A percentile compares a stretch with the other conserved stretches of the same genome.
These are phyloP conservation scores for Suillus cothurnatus DNA, from an alignment of 768 basidiomycete genomes.

Conservation along the genomic window DNA sequence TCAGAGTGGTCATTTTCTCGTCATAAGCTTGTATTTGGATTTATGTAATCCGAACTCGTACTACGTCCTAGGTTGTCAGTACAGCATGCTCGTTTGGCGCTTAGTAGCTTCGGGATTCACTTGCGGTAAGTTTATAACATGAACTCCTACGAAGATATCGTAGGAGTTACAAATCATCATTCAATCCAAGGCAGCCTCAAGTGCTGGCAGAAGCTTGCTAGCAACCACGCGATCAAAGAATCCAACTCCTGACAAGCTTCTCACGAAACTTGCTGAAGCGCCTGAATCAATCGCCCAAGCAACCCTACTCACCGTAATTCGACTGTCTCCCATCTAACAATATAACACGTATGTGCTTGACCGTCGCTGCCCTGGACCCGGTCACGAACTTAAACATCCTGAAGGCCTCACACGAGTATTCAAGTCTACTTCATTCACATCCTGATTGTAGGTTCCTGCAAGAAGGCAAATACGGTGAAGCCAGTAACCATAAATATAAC, in stretches of 20 bases:
- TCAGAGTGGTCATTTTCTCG: too few species aligned
- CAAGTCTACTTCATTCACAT: neutral
- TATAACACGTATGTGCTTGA: neutral
- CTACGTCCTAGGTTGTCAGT: too few species aligned
- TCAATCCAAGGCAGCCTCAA: neutral
- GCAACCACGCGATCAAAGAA: too few species aligned
- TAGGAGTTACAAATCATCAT: neutral
- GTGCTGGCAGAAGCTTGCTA: too few species aligned
- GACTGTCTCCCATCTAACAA: too few species aligned
- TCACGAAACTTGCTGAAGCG: too few species aligned
- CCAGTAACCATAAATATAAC: slow-evolving; percentile 2
- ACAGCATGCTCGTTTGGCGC: too few species aligned
- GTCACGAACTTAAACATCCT: neutral
- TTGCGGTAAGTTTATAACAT: neutral
- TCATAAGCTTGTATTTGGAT: too few species aligned
- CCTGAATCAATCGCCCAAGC: neutral
- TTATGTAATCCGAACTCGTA: too few species aligned
- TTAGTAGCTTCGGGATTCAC: neutral
- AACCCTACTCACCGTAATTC: too few species aligned
- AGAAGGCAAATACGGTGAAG: neutral
- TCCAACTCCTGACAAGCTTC: too few species aligned
- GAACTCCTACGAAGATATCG: too few species aligned
- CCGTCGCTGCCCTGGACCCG: neutral
- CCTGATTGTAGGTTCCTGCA: neutral
- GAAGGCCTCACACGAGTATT: neutral